phyloP scores from a whole-genome alignment of 106 monocot genomes.

The Dendrobium chrysotoxum region DNA sequence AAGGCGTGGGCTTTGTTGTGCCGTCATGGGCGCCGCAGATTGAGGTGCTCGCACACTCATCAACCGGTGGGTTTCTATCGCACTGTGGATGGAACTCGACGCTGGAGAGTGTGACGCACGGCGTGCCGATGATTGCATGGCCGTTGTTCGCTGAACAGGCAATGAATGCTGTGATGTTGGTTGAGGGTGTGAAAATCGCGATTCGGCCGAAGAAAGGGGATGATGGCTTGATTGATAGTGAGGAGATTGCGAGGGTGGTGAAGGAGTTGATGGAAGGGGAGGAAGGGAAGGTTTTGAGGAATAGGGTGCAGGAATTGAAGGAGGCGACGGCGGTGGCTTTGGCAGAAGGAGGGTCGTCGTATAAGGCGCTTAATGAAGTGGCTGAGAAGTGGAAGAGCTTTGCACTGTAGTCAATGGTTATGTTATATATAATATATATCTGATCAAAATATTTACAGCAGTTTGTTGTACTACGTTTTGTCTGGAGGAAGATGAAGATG shows the following conservation, averaged over 20 bases:
- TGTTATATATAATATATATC: too few species aligned
- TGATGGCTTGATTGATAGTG: constrained; percentile 13
- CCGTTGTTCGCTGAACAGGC: constrained; percentile 46
- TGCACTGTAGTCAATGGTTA: too few species aligned
- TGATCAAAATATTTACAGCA: too few species aligned
- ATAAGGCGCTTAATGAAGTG: constrained; percentile 9
- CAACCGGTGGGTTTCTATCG: constrained; percentile 30
- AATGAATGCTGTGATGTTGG: constrained; percentile 36
- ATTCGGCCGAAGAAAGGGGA: constrained; percentile 9
- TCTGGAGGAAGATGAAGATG: too few species aligned
- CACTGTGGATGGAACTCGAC: constrained; percentile 67
- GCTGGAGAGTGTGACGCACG: constrained; percentile 33
- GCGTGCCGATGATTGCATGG: constrained; percentile 46
- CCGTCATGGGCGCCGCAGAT: constrained; percentile 30
- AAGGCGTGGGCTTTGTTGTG: constrained; percentile 14
- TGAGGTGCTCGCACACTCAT: constrained; percentile 3
- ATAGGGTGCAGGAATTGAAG: constrained; percentile 16
- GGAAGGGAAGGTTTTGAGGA: constrained; percentile 21
- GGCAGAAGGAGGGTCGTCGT: constrained; percentile 17
- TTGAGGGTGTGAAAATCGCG: constrained; percentile 17
- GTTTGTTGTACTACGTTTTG: too few species aligned
- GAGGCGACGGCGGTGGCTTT: constrained; percentile 12
- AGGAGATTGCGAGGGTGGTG: constrained; percentile 22
- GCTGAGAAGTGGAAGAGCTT: constrained; percentile 8
- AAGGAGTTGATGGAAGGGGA: constrained; percentile 34